Conservation (phyloP, 257 asterid species). For the Lantana camara region DNA sequence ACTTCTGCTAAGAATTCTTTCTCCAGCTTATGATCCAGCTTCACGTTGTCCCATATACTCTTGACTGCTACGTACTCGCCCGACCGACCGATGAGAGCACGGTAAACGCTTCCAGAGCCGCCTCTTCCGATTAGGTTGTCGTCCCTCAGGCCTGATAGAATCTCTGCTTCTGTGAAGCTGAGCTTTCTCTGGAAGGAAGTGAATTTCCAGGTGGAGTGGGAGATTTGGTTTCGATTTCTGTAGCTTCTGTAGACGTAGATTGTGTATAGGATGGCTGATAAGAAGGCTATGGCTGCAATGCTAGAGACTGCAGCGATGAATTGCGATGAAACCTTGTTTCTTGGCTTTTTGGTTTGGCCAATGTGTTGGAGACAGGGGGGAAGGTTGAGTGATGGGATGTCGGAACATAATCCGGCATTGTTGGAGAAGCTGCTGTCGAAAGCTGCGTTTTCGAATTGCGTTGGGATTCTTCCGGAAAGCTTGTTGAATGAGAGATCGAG, state of each 20-base stretch:
- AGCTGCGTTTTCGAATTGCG: conserved; percentile 51
- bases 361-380: no score
- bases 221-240: conserved; percentile 38
- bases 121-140: conserved; percentile 71
- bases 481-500: conserved; percentile 76
- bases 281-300: conserved; percentile 46
- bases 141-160: conserved; percentile 56
- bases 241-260: conserved; percentile 45
- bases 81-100: conserved; percentile 49
- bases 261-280: conserved; percentile 46
- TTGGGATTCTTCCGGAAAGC: conserved; percentile 69
- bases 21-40: conserved; percentile 54
- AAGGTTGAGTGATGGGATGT: conserved; percentile 47
- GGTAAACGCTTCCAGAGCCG: conserved; percentile 83
- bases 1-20: conserved; percentile 76
- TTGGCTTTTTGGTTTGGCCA: conserved; percentile 29
- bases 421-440: conserved; percentile 60
- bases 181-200: conserved; percentile 70
- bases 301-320: conserved; percentile 66
- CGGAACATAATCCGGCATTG: conserved; percentile 67
- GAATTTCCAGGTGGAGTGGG: conserved; percentile 63
- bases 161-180: conserved; percentile 61
- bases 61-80: conserved; percentile 74
- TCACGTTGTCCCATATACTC: conserved; percentile 53
- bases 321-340: conserved; percentile 34